Conservation (phyloP, 257 asterid genomes). For the Ehretia macrophylla region DNA sequence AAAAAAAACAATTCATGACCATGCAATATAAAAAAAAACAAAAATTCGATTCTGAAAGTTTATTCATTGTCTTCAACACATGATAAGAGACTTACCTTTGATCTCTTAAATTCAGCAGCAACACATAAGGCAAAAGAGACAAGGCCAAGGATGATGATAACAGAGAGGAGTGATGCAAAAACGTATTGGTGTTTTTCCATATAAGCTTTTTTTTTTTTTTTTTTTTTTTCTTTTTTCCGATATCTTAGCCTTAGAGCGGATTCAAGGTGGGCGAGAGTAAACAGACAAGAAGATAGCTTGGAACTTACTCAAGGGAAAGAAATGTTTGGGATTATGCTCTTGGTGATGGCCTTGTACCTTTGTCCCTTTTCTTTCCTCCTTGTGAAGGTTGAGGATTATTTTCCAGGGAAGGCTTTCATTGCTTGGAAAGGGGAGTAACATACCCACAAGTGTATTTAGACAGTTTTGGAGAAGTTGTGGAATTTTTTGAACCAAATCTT, state of each 20-base stretch:
- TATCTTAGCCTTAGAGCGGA: slow-evolving; percentile 4
- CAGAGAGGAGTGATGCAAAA: slow-evolving; percentile 21
- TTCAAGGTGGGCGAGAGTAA: neutral
- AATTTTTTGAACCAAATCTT: too few relatives aligned
- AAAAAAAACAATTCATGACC: neutral
- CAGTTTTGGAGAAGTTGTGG: slow-evolving; percentile 4
- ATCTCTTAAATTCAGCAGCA: slow-evolving; percentile 70
- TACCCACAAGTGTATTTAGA: neutral
- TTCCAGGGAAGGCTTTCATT: neutral
- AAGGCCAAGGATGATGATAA: slow-evolving; percentile 30
- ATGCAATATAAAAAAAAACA: neutral
- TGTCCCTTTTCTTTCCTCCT: too few relatives aligned
- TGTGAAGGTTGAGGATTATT: neutral
- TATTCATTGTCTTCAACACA: too few relatives aligned
- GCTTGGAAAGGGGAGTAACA: slow-evolving; percentile 10
- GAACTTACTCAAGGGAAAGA: slow-evolving; percentile 39
- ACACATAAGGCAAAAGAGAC: slow-evolving; percentile 55
- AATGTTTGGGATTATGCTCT: slow-evolving; percentile 9
- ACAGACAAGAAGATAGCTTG: slow-evolving; percentile 22
- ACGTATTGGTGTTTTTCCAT: slow-evolving; percentile 39
- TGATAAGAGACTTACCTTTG: slow-evolving; percentile 39
- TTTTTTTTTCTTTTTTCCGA: too few relatives aligned
- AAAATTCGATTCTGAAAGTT: neutral
- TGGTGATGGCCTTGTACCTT: neutral
- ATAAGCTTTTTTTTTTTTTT: neutral